phyloP scores from a whole-genome alignment of 768 basidiomycete species.

The Leucocoprinus birnbaumii region DNA sequence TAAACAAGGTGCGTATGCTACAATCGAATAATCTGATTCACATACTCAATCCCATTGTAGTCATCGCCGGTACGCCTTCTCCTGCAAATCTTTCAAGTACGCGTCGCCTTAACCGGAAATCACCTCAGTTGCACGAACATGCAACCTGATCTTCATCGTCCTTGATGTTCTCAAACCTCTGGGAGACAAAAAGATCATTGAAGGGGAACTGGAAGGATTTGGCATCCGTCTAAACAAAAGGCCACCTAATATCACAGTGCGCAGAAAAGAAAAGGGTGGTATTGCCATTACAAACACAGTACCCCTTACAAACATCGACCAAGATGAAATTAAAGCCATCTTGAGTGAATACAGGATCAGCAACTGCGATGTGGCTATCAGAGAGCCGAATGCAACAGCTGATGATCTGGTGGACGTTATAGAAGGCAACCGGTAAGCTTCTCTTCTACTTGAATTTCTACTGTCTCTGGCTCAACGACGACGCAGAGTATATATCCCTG shows the following conservation, averaged over 20 bases:
- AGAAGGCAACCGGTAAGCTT: conserved; percentile 82
- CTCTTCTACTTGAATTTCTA: background rate
- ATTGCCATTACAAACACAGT: conserved; percentile 96
- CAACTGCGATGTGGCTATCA: conserved; percentile 90
- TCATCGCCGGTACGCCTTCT: conserved; percentile 68
- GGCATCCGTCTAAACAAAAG: conserved; percentile 95
- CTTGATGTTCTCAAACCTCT: conserved; percentile 98
- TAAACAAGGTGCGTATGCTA: conserved; percentile 69
- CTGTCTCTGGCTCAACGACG: background rate
- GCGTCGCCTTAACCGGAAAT: conserved; percentile 11
- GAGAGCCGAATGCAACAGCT: conserved; percentile 87
- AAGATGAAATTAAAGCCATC: conserved; percentile 94
- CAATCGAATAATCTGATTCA: background rate
- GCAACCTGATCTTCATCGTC: conserved; percentile 97
- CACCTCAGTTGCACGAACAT: conserved; percentile 88
- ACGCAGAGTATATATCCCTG: conserved; percentile 95
- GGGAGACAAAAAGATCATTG: conserved; percentile 89
- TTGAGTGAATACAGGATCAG: conserved; percentile 89
- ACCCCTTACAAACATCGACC: conserved; percentile 92
- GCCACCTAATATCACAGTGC: conserved; percentile 82
- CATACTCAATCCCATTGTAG: conserved; percentile 28
- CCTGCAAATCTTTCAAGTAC: background rate
- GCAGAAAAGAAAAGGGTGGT: conserved; percentile 88
- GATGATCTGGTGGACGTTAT: conserved; percentile 98
- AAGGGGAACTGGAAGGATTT: conserved; percentile 94